Evolutionary conservation across 2,329 filamentous ascomycete species (phyloP), one percentile per base, ranked within the genome.

Genomic region (Diaporthe amygdali): DNA sequence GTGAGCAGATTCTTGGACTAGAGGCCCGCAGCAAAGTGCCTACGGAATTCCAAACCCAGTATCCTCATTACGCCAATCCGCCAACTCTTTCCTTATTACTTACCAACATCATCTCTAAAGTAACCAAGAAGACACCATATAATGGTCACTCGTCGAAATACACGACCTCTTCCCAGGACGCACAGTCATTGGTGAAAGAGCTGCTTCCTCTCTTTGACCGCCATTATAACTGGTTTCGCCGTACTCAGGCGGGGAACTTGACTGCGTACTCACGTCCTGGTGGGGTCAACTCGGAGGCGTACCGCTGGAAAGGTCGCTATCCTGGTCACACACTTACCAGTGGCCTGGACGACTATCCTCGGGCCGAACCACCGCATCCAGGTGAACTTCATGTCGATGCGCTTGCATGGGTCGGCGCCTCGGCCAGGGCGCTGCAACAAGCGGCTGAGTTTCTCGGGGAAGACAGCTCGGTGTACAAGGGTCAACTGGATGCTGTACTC

Each of bases 11-110:
- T 71, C 88, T 98, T 2, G 95, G 95, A 3, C 82, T 88, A 17
- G 95, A 98, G 82, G 95, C 95, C 64, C 90, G 94, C 74, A 96
- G 92, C 85, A 97, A 97, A 82, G 95, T 98, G 1, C 95, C 95
- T 0, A 81, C 86, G 2, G 94, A 97, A 80, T 97, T 97, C 79
- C 94, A 96, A 76, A 88, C 94, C 12, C 95, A 97, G 78, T 97
- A 97, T 78, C 95, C 95, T 27, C 94, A 97, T 80, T 97, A 97
- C 78, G 95, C 95, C 63, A 97, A 97, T 79, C 95, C 95, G 0
- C 95, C 95, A 0, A 97, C 95, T 0, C 86, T 97, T 1, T 97
- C 96, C 82, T 90, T 97, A 79, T 91, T 95, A 71, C 86, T 97
- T 15, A 93, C 95, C 73, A 88, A 88, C 17, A 93, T 97, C 78